Evolutionary conservation across 2,329 filamentous ascomycete genomes (phyloP), one percentile per base, ranked within the genome.

Genomic region (Elsinoe batatas): DNA sequence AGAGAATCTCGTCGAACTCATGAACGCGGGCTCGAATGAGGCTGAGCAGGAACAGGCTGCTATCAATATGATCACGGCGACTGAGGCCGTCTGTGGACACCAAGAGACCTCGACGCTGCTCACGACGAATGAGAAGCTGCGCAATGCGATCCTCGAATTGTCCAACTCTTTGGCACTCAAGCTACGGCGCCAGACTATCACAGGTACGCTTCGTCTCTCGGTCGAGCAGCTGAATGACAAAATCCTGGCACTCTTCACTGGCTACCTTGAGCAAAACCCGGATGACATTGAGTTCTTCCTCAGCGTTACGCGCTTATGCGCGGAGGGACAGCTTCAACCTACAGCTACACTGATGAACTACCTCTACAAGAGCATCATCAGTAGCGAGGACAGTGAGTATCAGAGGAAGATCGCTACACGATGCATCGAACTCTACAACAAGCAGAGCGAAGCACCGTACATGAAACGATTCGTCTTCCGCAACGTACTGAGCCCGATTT

Each of bases 401-500:
- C 91, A 90, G 78, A 88, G 85, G 63, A 81, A 82, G 3, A 79
- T 94, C 1, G 80, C 97, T 40, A 80, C 91, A 64, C 85, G 88
- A 54, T 95, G 90, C 65, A 80, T 98, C 46, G 91, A 97, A 56
- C 76, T 90, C 0, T 98, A 96, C 68, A 84, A 87, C 5, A 81
- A 84, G 50, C 88, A 85, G 65, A 81, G 77, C 44, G 87, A 85
- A 11, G 83, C 87, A 0, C 93, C 96, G 70, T 91, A 87, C 73
- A 88, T 88, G 43, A 98, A 98, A 70, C 87, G 90, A 53, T 99
- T 95, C 68, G 76, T 94, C 35, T 83, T 98, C 66, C 89, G 89
- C 67, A 84, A 95, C 68, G 79, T 98, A 32, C 88, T 96, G 61
- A 98, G 97, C 64, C 94, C 93, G 0, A 95, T 97, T 37, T 81